Evolutionary conservation across 805 yeast species (phyloP).

Genomic region (Nakazawaea ernobii): DNA sequence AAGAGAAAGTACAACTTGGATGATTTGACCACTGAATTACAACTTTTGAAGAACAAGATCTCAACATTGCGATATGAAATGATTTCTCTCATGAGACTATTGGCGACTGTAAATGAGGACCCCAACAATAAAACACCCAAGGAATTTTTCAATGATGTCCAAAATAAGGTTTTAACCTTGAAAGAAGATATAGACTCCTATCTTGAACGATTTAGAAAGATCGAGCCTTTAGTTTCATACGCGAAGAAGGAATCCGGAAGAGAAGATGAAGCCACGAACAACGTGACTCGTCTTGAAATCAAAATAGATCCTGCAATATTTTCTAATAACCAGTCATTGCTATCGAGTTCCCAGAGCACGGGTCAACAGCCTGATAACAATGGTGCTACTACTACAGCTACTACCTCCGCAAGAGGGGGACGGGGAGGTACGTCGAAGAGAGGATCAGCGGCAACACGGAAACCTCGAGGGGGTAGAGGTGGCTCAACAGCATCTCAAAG

Average conservation of each 20-base stretch:
- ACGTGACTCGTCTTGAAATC: slow-evolving; percentile 19
- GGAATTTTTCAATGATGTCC: slow-evolving; percentile 31
- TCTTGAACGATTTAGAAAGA: slow-evolving; percentile 35
- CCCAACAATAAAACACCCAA: slow-evolving; percentile 35
- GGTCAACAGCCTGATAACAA: not conserved
- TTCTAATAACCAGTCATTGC: slow-evolving; percentile 1
- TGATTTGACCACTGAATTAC: slow-evolving; percentile 30
- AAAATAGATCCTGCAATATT: slow-evolving; percentile 16
- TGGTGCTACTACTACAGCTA: not conserved
- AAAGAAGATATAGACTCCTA: slow-evolving; percentile 36
- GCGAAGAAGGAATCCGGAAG: slow-evolving; percentile 46
- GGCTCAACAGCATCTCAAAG: not conserved
- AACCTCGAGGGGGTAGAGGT: slow-evolving; percentile 4
- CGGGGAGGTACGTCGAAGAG: slow-evolving; percentile 1
- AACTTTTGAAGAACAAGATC: slow-evolving; percentile 24
- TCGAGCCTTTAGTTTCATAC: slow-evolving; percentile 44
- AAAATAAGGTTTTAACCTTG: slow-evolving; percentile 28
- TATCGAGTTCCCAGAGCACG: not conserved
- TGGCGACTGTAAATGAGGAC: slow-evolving; percentile 39
- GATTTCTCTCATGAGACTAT: slow-evolving; percentile 27
- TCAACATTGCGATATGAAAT: slow-evolving; percentile 32
- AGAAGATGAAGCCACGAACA: slow-evolving; percentile 41
- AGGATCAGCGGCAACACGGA: slow-evolving; percentile 3
- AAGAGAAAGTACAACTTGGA: slow-evolving; percentile 30
- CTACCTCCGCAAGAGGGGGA: slow-evolving; percentile 4